A percentile compares a stretch with the other conserved stretches of the same genome.
phyloP scores from a whole-genome alignment of 345 rosid genomes.

The Eutrema heterophyllum region DNA sequence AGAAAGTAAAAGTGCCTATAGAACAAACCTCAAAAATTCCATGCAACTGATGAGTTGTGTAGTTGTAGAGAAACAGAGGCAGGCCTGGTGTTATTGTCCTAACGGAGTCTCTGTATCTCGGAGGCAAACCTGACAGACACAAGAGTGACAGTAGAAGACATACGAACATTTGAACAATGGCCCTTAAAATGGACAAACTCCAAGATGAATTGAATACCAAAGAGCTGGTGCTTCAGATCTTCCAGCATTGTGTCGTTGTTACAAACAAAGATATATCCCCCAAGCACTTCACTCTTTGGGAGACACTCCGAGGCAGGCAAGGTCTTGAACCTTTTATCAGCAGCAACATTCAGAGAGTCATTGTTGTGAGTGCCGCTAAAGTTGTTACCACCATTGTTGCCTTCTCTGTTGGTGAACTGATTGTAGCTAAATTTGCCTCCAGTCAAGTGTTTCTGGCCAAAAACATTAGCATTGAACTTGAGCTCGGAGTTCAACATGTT shows the following conservation, averaged over 20 bases:
- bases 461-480: conserved; percentile 53
- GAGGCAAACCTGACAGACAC: conserved; percentile 64
- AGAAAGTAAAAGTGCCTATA: not conserved
- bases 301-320: conserved; percentile 89
- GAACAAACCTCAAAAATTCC: conserved; percentile 83
- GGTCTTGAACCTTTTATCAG: conserved; percentile 49
- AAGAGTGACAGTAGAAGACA: not conserved
- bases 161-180: not conserved
- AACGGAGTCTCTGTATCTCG: conserved; percentile 94
- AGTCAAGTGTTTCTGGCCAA: conserved; percentile 52
- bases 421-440: conserved; percentile 56
- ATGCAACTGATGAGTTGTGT: conserved; percentile 93
- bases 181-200: not conserved
- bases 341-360: conserved; percentile 34
- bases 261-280: conserved; percentile 92
- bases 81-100: conserved; percentile 89
- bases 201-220: conserved; percentile 47
- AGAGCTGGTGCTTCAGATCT: conserved; percentile 82
- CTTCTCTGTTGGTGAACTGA: conserved; percentile 44
- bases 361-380: conserved; percentile 38
- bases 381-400: conserved; percentile 32
- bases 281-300: conserved; percentile 87
- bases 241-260: conserved; percentile 98
- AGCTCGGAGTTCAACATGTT: conserved; percentile 71
- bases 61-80: conserved; percentile 87